These are phyloP conservation scores for Croton laevigatus DNA, from an alignment of 441 rosid species.

Conservation along the genomic window DNA sequence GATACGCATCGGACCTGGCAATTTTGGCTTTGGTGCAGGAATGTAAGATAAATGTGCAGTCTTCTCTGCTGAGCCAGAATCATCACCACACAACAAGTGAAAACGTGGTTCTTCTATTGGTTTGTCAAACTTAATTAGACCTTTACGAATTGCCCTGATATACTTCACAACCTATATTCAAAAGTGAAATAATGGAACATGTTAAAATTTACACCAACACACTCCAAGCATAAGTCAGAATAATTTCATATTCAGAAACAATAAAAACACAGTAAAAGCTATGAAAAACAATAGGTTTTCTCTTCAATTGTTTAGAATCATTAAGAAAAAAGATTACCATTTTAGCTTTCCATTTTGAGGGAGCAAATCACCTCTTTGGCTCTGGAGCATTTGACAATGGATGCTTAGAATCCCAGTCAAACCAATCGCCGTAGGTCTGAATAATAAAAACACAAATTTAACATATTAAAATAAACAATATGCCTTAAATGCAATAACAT, in stretches of 20 bases:
- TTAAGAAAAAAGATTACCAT: slow-evolving; percentile 39
- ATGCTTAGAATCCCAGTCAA: slow-evolving; percentile 76
- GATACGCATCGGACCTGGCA: slow-evolving; percentile 55
- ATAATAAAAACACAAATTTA: slow-evolving; percentile 12
- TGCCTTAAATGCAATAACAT: too few species aligned
- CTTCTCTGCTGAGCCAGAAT: slow-evolving; percentile 59
- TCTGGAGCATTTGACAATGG: slow-evolving; percentile 96
- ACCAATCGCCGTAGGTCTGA: slow-evolving; percentile 93
- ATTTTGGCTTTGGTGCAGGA: slow-evolving; percentile 82
- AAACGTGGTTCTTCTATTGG: slow-evolving; percentile 69
- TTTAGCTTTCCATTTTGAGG: slow-evolving; percentile 89
- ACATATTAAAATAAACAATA: not conserved
- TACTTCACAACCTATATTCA: slow-evolving; percentile 56
- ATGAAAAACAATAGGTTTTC: not conserved
- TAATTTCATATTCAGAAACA: not conserved
- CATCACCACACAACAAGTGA: slow-evolving; percentile 84
- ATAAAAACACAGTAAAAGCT: not conserved
- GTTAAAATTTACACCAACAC: not conserved
- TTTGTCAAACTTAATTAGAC: slow-evolving; percentile 71
- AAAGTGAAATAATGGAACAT: slow-evolving; percentile 7
- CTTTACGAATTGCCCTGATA: slow-evolving; percentile 79
- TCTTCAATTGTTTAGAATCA: not conserved
- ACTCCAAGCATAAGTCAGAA: slow-evolving; percentile 2
- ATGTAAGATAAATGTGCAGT: slow-evolving; percentile 64
- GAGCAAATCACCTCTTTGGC: slow-evolving; percentile 84